Conservation (phyloP, 768 basidiomycete species). For the Termitomyces titanicus region DNA sequence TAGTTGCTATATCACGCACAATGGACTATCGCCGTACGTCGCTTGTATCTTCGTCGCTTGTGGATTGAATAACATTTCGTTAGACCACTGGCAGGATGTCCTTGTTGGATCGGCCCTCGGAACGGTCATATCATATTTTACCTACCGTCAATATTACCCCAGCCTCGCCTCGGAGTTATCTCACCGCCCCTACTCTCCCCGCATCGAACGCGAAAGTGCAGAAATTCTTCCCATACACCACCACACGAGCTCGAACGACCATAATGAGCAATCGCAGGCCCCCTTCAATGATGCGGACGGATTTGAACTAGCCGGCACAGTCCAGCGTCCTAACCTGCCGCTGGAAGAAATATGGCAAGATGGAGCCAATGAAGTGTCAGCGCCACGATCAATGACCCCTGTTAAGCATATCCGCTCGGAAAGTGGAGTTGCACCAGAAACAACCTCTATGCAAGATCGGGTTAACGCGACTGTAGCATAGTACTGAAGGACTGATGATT, state of each 20-base stretch:
- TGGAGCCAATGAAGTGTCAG: constrained; percentile 17
- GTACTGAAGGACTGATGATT: too few species aligned
- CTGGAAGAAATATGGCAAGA: constrained; percentile 34
- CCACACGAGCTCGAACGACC: constrained; percentile 2
- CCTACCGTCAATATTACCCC: constrained; percentile 84
- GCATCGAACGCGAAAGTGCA: constrained; percentile 46
- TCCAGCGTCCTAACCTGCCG: constrained; percentile 26
- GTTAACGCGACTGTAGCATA: neutral
- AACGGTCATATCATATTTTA: constrained; percentile 62
- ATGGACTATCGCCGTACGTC: constrained; percentile 87
- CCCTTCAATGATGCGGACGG: constrained; percentile 6
- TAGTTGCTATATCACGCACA: constrained; percentile 82
- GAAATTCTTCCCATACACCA: constrained; percentile 37
- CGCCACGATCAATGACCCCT: constrained; percentile 6
- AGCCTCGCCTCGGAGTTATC: constrained; percentile 57
- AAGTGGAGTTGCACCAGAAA: neutral
- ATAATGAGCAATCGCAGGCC: constrained; percentile 6
- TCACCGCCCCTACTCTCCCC: constrained; percentile 72
- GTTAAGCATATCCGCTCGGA: neutral
- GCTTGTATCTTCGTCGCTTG: neutral
- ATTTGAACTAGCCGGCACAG: constrained; percentile 31
- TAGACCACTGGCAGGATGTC: constrained; percentile 94
- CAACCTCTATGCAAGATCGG: neutral
- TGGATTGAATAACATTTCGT: constrained; percentile 10
- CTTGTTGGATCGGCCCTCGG: constrained; percentile 77